phyloP scores from a whole-genome alignment of 768 basidiomycete genomes.

The Artomyces pyxidatus region DNA sequence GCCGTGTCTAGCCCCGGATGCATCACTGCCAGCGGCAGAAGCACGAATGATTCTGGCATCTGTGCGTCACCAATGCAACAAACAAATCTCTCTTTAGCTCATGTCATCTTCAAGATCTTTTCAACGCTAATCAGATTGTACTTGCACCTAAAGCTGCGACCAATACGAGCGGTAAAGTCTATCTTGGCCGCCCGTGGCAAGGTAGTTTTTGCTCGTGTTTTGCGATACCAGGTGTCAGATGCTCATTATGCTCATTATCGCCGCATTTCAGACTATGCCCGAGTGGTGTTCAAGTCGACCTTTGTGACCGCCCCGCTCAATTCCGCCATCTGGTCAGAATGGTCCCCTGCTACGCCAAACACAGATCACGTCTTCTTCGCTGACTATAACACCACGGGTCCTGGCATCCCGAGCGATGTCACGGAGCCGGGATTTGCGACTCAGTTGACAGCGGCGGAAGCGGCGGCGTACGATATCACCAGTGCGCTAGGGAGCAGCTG shows the following conservation, averaged over 20 bases:
- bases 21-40: conserved; percentile 41
- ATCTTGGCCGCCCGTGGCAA: conserved; percentile 42
- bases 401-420: conserved; percentile 2
- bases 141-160: conserved; percentile 32
- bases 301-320: conserved; percentile 33
- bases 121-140: conserved; percentile 36
- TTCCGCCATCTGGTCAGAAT: conserved; percentile 37
- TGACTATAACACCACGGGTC: conserved; percentile 3
- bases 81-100: not conserved
- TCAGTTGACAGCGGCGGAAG: not conserved
- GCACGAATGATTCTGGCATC: conserved; percentile 35
- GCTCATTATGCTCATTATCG: not conserved
- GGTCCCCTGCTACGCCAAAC: conserved; percentile 28
- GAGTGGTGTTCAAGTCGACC: conserved; percentile 44
- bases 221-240: not conserved
- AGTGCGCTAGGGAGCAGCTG: not conserved
- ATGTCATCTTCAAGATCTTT: conserved; percentile 34
- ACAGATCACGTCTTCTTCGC: conserved; percentile 38
- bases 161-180: conserved; percentile 29
- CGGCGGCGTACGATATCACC: not conserved
- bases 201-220: conserved; percentile 19
- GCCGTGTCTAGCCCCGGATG: conserved; percentile 35
- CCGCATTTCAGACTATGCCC: conserved; percentile 30
- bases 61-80: conserved; percentile 33
- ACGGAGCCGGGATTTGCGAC: conserved; percentile 2